Conservation (phyloP, 257 asterid species). For the Leptodermis oblonga region DNA sequence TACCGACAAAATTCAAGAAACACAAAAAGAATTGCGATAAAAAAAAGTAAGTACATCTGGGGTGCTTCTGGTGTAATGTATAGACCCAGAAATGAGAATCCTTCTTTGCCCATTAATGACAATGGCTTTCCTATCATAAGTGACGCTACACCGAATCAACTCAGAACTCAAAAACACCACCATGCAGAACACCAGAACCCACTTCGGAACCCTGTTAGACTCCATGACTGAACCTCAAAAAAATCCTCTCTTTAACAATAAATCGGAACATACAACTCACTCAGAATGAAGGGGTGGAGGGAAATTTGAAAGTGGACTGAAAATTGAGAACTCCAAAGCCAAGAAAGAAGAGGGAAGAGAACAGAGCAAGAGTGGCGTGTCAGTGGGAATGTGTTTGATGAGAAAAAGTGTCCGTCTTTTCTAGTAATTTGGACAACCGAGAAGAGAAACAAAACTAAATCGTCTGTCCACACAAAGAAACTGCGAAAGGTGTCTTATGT, state of each 20-base stretch:
- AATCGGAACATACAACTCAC: constrained; percentile 17
- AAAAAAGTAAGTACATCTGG: constrained; percentile 54
- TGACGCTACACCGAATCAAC: constrained; percentile 57
- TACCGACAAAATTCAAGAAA: constrained; percentile 10
- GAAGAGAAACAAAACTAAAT: neutral
- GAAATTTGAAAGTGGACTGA: constrained; percentile 17
- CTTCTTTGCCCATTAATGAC: constrained; percentile 66
- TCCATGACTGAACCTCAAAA: constrained; percentile 27
- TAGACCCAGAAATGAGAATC: constrained; percentile 85
- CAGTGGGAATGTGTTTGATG: constrained; percentile 25
- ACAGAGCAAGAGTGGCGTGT: constrained; percentile 2
- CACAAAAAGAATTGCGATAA: neutral
- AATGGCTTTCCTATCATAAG: constrained; percentile 68
- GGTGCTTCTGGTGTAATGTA: constrained; percentile 93
- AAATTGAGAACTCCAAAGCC: constrained; percentile 25
- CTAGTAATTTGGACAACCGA: constrained; percentile 16
- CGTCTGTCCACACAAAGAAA: constrained; percentile 6
- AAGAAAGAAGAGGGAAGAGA: constrained; percentile 15
- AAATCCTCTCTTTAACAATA: constrained; percentile 21
- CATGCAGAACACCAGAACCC: constrained; percentile 46
- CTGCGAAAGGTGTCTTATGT: constrained; percentile 11
- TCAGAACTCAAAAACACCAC: constrained; percentile 41
- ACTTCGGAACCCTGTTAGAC: constrained; percentile 29
- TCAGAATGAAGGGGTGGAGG: constrained; percentile 17
- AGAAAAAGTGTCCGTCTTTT: constrained; percentile 28